Percentiles rank a stretch among this genome's conserved stretches.
Evolutionary conservation across 2,329 filamentous ascomycete genomes (phyloP).

Genomic region (Talaromyces islandicus): DNA sequence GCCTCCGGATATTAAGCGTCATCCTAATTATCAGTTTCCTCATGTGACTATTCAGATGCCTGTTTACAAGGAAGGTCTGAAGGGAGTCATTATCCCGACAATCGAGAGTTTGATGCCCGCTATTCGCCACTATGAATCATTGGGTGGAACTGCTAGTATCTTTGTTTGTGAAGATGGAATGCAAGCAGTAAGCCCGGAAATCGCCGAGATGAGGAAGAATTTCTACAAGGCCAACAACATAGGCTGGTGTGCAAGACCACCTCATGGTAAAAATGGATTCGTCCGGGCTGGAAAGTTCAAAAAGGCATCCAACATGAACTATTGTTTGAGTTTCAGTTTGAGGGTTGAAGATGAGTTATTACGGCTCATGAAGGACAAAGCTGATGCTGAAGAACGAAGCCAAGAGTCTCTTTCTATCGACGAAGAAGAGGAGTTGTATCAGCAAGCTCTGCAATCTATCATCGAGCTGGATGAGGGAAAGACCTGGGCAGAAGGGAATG

Average conservation of each 20-base stretch:
- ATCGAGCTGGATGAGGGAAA: slow-evolving; percentile 39
- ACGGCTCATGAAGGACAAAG: slow-evolving; percentile 24
- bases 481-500: slow-evolving; percentile 66
- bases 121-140: slow-evolving; percentile 54
- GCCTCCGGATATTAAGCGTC: slow-evolving; percentile 6
- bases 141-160: slow-evolving; percentile 34
- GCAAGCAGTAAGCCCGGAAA: slow-evolving; percentile 33
- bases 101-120: slow-evolving; percentile 52
- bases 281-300: slow-evolving; percentile 55
- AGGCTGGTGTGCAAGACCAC: slow-evolving; percentile 45
- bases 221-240: slow-evolving; percentile 48
- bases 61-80: slow-evolving; percentile 79
- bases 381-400: slow-evolving; percentile 5
- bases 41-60: slow-evolving; percentile 71
- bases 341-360: slow-evolving; percentile 56
- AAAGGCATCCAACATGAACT: slow-evolving; percentile 56
- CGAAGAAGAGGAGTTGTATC: slow-evolving; percentile 40
- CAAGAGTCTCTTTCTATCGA: slow-evolving; percentile 9
- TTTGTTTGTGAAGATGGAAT: slow-evolving; percentile 37
- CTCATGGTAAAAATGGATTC: slow-evolving; percentile 41
- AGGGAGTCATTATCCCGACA: slow-evolving; percentile 58
- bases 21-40: slow-evolving; percentile 21
- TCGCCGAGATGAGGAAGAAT: slow-evolving; percentile 40
- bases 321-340: slow-evolving; percentile 56
- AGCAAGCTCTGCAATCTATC: slow-evolving; percentile 36